Evolutionary conservation across 345 rosid genomes (phyloP), one percentile per base, ranked within the genome.

Genomic region (Geranium brycei): DNA sequence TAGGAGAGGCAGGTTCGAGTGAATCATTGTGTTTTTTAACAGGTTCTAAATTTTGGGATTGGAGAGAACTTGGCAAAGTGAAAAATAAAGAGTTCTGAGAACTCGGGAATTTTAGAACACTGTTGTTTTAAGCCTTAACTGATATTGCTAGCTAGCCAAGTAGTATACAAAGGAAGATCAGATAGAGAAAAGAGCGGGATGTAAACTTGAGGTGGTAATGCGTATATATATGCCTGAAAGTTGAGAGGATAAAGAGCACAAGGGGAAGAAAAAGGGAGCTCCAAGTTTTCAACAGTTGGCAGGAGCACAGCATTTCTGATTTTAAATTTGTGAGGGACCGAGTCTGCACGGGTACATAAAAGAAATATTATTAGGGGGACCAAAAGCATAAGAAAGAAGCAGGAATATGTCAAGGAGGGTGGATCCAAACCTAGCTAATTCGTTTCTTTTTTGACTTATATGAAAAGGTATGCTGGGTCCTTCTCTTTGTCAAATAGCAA

Each of bases 261-360:
- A 68, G 51, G 68, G 68, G 75, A 65, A 72, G 51, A 72, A 41
- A 60, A 69, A 51, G 60, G 58, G 38, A 57, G 66, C 62, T 61
- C 40, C 59, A 59, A 72, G 75, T 68, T 67, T 40, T 59, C 28
- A 78, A 82, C 86, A 79, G 66, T 66, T 79, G 86, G 69, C 81
- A 16, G 1, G 65, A 71, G 69, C 62, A 64, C 73, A 69, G 82
- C 60, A 63, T 51, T 74, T 66, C 53, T 47, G 68, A 41, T 69
- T 69, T 69, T 19, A 41, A 31, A 59, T 65, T 58, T 58, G 64
- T 59, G 13, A 41, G 72, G 75, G 76, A 75, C 66, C 53, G 47
- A 47, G 53, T 47, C 53, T 47, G 14, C 53, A 47, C 53, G 3
- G 53, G 53, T 47, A 13, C 53, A 8, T 47, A 47, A 47, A 47